These are phyloP conservation scores for Talaromyces sp. DNA, from an alignment of 2,329 filamentous ascomycete species.

Conservation along the genomic window DNA sequence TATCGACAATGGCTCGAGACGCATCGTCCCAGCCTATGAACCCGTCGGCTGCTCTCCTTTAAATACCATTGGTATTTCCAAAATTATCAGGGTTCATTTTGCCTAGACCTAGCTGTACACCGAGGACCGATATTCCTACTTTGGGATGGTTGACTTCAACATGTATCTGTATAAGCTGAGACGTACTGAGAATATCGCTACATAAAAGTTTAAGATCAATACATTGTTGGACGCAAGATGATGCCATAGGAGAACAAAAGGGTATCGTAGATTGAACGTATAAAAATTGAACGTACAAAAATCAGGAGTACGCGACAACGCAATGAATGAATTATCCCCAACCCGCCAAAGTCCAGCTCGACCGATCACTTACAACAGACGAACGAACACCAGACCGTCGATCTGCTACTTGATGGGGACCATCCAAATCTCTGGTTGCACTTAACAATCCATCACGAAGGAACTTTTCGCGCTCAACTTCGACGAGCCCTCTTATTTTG, in stretches of 20 bases:
- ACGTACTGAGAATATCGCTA: neutral
- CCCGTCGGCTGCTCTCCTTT: no score
- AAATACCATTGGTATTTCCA: neutral
- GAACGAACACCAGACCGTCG: conserved; percentile 31
- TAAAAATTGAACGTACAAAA: neutral
- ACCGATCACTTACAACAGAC: conserved; percentile 40
- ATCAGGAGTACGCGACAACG: neutral
- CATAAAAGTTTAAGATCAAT: neutral
- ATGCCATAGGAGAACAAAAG: conserved; percentile 2
- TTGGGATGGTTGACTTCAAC: neutral
- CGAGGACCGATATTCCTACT: neutral
- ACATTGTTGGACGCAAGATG: neutral
- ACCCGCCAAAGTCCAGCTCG: conserved; percentile 49
- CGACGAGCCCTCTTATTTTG: conserved; percentile 59
- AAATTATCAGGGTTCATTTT: neutral
- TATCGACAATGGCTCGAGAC: neutral
- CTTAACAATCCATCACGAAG: conserved; percentile 49
- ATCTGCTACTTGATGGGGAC: conserved; percentile 32
- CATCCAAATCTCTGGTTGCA: conserved; percentile 44
- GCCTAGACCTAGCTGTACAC: neutral
- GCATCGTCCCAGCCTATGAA: neutral
- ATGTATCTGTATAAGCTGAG: neutral
- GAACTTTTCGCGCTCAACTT: conserved; percentile 64
- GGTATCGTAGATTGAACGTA: conserved; percentile 10
- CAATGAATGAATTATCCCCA: conserved; percentile 39